phyloP scores from a whole-genome alignment of 352 stramenopile species.

The Phytophthora podocarpi region DNA sequence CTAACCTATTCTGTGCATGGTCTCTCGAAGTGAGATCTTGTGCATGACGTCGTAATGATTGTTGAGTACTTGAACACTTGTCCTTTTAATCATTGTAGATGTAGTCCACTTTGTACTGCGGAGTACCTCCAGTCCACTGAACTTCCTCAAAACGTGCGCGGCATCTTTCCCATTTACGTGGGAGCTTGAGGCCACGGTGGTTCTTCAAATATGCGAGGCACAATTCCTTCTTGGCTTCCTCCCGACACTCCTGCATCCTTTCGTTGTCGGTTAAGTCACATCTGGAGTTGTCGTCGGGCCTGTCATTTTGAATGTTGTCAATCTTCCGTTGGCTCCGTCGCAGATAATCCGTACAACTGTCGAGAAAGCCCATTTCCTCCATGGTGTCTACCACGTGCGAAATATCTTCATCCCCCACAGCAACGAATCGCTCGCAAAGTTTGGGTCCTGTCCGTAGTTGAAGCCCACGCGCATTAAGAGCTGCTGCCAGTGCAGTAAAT shows the following conservation, averaged over 20 bases:
- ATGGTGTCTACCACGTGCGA: constrained; percentile 11
- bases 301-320: neutral
- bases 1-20: constrained; percentile 7
- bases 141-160: constrained; percentile 16
- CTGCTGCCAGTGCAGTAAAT: neutral
- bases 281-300: no score
- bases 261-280: no score
- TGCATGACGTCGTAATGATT: neutral
- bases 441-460: neutral
- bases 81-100: constrained; percentile 13
- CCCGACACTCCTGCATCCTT: constrained; percentile 1
- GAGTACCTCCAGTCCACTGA: neutral
- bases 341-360: constrained; percentile 7
- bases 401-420: neutral
- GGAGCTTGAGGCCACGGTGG: constrained; percentile 12
- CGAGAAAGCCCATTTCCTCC: constrained; percentile 21
- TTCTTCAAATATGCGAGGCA: constrained; percentile 24
- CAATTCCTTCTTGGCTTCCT: constrained; percentile 16
- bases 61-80: neutral
- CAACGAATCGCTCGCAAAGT: constrained; percentile 12
- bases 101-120: neutral
- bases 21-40: neutral
- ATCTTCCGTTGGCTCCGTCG: neutral
- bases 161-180: constrained; percentile 26
- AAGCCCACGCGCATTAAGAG: constrained; percentile 6